Conservation (phyloP, 768 basidiomycete species). For the Kwoniella newhampshirensis region DNA sequence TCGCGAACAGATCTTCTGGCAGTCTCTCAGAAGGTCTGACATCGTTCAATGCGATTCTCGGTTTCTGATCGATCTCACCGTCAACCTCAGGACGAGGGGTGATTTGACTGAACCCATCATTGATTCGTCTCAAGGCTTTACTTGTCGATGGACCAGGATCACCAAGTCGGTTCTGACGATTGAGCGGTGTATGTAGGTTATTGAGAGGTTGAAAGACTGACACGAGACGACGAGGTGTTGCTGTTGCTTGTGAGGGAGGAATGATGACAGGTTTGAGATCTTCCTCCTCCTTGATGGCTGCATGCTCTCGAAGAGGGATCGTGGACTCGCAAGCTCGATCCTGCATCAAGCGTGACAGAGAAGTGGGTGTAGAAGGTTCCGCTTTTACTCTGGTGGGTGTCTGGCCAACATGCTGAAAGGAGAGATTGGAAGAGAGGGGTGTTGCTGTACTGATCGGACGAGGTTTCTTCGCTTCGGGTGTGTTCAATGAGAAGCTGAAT, state of each 20-base stretch:
- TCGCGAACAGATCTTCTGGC: conserved; percentile 6
- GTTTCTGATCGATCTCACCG: background rate
- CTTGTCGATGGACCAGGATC: conserved; percentile 8
- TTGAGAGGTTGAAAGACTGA: background rate
- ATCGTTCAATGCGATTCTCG: conserved; percentile 13
- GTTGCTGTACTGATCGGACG: background rate
- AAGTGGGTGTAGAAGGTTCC: background rate
- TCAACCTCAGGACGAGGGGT: background rate
- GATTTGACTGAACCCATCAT: conserved; percentile 3
- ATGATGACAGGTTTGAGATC: background rate
- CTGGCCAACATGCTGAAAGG: background rate
- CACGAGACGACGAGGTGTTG: background rate
- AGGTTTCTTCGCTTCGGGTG: conserved; percentile 17
- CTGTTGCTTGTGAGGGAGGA: background rate
- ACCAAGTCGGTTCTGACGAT: background rate
- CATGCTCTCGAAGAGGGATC: background rate
- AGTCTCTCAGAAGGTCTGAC: conserved; percentile 2
- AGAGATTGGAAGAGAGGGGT: background rate
- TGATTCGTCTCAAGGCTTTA: conserved; percentile 2
- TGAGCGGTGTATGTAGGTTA: background rate
- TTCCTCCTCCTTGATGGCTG: background rate
- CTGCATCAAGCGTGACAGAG: background rate
- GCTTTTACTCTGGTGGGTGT: conserved; percentile 1
- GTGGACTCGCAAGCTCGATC: background rate
- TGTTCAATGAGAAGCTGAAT: conserved; percentile 29